Base-by-base conservation (phyloP, 1,284 basidiomycete species). In the Lentinula novae-zelandiae region DNA sequence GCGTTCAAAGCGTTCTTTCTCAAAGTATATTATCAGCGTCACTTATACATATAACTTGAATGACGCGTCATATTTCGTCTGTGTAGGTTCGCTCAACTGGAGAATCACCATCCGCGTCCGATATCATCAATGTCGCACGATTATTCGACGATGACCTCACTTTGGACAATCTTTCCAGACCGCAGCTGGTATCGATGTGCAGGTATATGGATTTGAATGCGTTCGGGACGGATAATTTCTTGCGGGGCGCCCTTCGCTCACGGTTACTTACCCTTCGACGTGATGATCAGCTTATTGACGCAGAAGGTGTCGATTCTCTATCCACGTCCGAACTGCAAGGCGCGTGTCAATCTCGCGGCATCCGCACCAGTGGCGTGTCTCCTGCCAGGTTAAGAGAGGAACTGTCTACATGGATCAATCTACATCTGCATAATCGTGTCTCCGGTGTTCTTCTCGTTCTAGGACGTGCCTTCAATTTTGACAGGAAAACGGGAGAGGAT, bases 1-100 rank as follows among this genome's bases (percentile, higher is more conserved):
- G 94, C 95, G 59, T 99, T 99, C 83, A 98, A 98, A 72, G 95
- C 98, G 75, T 99, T 99, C 78, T 99, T 99, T 89, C 87, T 95
- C 71, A 99, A 99, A 80, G 89, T 88, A 61, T 40, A 73, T 63
- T 20, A 5, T 5, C 12, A 7, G 20, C 22, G 15, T n/a, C 10
- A 0, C 3, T 33, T 33, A 15, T 39, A 20, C n/a, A 27, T 58
- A 58, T 40, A 40, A 51, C 48, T 10, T 56, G 20, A 53, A 44
- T 53, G 53, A 57, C 34, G 63, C 42, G 36, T 34, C 60, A 51
- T 49, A 33, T 22, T 20, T 20, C 39, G 17, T n/a, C 39, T 8
- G 9, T 27, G 27, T 65, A 90, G 88, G 92, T 98, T 63, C 90
- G 96, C 60, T 92, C 93, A 7, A 99, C 96, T 1, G 96, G 96